Conservation (phyloP, 441 rosid species). For the Isatis lusitanica region DNA sequence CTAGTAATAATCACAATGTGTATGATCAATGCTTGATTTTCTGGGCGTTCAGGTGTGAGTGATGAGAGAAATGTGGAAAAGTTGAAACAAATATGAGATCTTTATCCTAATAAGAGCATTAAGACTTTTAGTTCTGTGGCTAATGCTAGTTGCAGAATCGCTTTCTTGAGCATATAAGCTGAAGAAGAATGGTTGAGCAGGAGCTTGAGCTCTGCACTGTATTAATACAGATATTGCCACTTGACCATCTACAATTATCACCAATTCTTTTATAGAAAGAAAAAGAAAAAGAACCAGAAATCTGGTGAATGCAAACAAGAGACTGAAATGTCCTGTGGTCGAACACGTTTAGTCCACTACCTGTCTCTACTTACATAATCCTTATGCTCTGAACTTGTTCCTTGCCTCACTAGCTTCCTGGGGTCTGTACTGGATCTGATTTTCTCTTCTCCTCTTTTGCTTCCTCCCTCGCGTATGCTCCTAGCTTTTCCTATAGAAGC, state of each 20-base stretch:
- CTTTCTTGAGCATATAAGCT: slow-evolving; percentile 7
- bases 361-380: slow-evolving; percentile 53
- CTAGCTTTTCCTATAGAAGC: slow-evolving; percentile 43
- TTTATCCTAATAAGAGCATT: not conserved
- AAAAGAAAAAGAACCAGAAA: slow-evolving; percentile 2
- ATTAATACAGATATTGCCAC: slow-evolving; percentile 21
- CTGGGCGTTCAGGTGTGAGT: not conserved
- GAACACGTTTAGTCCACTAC: slow-evolving; percentile 32
- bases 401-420: slow-evolving; percentile 22
- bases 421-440: slow-evolving; percentile 36
- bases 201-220: slow-evolving; percentile 30
- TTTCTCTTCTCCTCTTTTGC: slow-evolving; percentile 38
- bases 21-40: slow-evolving; percentile 5
- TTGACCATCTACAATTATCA: slow-evolving; percentile 30
- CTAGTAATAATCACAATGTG: slow-evolving; percentile 14
- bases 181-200: slow-evolving; percentile 28
- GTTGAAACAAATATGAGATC: not conserved
- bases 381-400: slow-evolving; percentile 49
- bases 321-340: slow-evolving; percentile 25
- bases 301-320: slow-evolving; percentile 23
- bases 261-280: slow-evolving; percentile 18
- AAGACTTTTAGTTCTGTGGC: not conserved
- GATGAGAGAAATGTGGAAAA: not conserved
- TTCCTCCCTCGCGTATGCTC: slow-evolving; percentile 39
- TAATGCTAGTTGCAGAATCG: slow-evolving; percentile 10